phyloP scores from a whole-genome alignment of 352 stramenopile genomes.

The Labyrinthula sp. region DNA sequence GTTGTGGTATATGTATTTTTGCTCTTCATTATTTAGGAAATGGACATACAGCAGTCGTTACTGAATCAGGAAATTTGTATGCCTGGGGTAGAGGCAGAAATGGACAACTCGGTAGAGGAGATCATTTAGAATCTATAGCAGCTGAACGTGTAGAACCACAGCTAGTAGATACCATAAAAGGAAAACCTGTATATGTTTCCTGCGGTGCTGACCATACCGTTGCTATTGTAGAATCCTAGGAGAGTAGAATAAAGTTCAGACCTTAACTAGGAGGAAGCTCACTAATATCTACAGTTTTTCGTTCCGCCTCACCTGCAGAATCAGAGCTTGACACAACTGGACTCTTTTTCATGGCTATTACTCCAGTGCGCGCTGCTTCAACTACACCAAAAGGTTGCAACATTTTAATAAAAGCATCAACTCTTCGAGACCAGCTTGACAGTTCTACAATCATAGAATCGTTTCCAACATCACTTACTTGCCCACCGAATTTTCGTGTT shows the following conservation, averaged over 20 bases:
- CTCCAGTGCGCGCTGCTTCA: constrained; percentile 17
- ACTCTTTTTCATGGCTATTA: constrained; percentile 20
- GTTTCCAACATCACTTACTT: constrained; percentile 18
- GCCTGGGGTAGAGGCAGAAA: constrained; percentile 8
- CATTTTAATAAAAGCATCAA: constrained; percentile 25
- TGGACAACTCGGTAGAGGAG: constrained; percentile 18
- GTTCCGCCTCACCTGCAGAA: neutral
- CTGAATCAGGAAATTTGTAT: constrained; percentile 4
- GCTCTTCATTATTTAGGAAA: no score
- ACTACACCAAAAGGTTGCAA: constrained; percentile 18
- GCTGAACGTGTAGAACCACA: no score
- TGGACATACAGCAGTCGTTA: constrained; percentile 11
- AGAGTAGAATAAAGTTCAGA: no score
- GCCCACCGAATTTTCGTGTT: constrained; percentile 17
- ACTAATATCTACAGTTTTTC: constrained; percentile 10
- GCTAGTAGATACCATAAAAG: no score
- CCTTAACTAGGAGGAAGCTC: constrained; percentile 25
- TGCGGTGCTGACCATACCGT: no score
- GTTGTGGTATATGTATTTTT: no score
- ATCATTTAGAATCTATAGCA: no score
- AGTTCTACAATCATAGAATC: constrained; percentile 26
- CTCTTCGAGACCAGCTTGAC: constrained; percentile 11
- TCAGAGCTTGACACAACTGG: constrained; percentile 3
- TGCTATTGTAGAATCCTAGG: no score
- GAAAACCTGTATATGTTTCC: no score